These are phyloP conservation scores for Sclerotiophoma versabilis DNA, from an alignment of 2,329 filamentous ascomycete genomes.

Conservation along the genomic window DNA sequence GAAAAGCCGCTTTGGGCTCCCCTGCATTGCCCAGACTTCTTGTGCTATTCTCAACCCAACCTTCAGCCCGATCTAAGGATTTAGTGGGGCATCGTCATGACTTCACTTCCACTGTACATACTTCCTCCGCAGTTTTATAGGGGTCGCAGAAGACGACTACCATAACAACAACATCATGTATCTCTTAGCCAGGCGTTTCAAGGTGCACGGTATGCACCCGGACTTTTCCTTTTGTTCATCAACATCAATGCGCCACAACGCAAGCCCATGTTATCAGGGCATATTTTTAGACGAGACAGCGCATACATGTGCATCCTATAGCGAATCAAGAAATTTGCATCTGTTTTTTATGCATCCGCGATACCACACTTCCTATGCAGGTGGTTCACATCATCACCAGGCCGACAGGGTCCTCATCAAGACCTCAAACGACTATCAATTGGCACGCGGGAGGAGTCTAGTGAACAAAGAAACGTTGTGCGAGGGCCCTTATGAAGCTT, in stretches of 20 bases:
- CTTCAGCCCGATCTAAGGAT: constrained; percentile 7
- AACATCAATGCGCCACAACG: neutral
- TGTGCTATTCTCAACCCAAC: constrained; percentile 1
- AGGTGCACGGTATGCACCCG: constrained; percentile 9
- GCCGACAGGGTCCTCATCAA: too few species aligned
- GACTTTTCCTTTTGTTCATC: neutral
- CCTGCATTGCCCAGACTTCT: constrained; percentile 8
- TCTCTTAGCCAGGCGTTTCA: constrained; percentile 23
- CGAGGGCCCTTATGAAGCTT: too few species aligned
- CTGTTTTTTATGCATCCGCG: too few species aligned
- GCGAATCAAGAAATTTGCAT: constrained; percentile 15
- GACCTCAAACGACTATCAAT: too few species aligned
- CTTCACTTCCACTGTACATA: constrained; percentile 14
- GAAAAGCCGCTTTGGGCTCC: constrained; percentile 1
- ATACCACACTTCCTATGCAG: too few species aligned
- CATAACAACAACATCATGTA: constrained; percentile 10
- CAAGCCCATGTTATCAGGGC: neutral
- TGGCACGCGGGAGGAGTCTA: too few species aligned
- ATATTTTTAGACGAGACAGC: constrained; percentile 9
- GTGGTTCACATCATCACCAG: too few species aligned
- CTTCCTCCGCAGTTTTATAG: neutral
- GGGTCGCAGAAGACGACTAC: neutral
- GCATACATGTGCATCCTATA: constrained; percentile 12
- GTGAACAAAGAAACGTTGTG: too few species aligned
- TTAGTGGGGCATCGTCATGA: constrained; percentile 10